These are phyloP conservation scores for Eucalyptus viminalis DNA, from an alignment of 345 rosid genomes.

Conservation along the genomic window DNA sequence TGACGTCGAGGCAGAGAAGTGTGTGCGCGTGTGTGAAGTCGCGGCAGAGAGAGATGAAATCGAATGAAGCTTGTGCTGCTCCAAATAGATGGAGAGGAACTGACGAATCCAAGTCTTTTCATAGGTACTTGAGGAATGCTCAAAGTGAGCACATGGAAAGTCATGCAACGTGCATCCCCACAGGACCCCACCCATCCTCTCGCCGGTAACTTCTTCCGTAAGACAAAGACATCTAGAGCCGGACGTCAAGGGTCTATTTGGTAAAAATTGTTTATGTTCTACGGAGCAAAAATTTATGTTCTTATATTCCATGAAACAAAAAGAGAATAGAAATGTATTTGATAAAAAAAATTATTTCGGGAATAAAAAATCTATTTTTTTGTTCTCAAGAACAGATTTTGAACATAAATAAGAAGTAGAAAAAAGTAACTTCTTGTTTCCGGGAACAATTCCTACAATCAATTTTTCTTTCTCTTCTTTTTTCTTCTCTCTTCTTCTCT, in stretches of 20 bases:
- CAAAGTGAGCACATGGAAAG: too few species aligned
- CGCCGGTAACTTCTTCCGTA: too few species aligned
- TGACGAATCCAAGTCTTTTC: too few species aligned
- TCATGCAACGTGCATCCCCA: too few species aligned
- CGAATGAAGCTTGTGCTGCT: not conserved
- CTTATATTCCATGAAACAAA: accelerated
- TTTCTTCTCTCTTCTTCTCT: too few species aligned
- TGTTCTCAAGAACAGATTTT: accelerated
- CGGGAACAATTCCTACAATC: accelerated
- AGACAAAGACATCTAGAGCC: too few species aligned
- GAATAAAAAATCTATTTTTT: too few species aligned
- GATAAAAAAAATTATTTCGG: accelerated
- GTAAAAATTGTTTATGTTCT: accelerated
- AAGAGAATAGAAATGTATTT: accelerated
- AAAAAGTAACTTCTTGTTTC: accelerated
- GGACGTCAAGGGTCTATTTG: too few species aligned
- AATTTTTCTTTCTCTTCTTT: too few species aligned
- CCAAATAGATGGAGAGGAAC: too few species aligned
- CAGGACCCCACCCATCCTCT: too few species aligned
- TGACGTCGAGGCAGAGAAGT: not conserved
- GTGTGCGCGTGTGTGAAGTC: not conserved
- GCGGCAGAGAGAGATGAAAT: not conserved
- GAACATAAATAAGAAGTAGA: accelerated
- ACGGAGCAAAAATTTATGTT: accelerated
- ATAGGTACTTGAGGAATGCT: too few species aligned